phyloP scores from a whole-genome alignment of 352 stramenopile genomes.

The Globisporangium paroecandrum region DNA sequence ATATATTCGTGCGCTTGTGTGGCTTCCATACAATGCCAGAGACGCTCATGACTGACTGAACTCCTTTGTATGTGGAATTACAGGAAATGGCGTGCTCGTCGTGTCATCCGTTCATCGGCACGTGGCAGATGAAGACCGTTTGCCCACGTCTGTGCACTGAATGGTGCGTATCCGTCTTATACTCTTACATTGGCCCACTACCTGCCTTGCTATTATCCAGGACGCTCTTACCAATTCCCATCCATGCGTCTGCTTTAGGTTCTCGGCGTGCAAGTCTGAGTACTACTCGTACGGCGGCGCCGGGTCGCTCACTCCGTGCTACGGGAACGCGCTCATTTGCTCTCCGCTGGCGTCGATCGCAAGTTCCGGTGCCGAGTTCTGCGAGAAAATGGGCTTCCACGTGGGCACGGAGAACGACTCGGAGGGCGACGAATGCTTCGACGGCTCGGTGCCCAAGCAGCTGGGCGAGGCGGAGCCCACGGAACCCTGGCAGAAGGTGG shows the following conservation, averaged over 20 bases:
- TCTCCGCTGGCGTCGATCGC: constrained; percentile 65
- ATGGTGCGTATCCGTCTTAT: constrained; percentile 35
- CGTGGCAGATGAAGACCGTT: constrained; percentile 65
- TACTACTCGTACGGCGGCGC: constrained; percentile 68
- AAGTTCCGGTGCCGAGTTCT: constrained; percentile 56
- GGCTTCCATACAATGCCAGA: neutral
- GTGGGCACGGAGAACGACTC: constrained; percentile 58
- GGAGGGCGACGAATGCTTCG: constrained; percentile 79
- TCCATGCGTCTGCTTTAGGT: constrained; percentile 17
- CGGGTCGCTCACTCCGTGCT: constrained; percentile 67
- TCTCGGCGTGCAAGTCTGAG: constrained; percentile 60
- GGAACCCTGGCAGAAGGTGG: constrained; percentile 50
- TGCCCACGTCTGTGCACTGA: constrained; percentile 73
- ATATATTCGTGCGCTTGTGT: neutral
- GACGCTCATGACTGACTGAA: neutral
- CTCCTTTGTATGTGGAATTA: neutral
- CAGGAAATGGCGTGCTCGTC: constrained; percentile 80
- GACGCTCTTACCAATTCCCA: neutral
- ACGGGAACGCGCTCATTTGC: constrained; percentile 79
- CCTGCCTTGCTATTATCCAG: neutral
- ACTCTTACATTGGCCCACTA: neutral
- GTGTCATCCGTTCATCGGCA: constrained; percentile 79
- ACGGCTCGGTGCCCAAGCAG: constrained; percentile 65
- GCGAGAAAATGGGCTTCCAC: constrained; percentile 76
- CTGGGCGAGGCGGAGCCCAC: constrained; percentile 50